These are phyloP conservation scores for Botryotinia narcissicola DNA, from an alignment of 2,329 filamentous ascomycete genomes.

Conservation along the genomic window DNA sequence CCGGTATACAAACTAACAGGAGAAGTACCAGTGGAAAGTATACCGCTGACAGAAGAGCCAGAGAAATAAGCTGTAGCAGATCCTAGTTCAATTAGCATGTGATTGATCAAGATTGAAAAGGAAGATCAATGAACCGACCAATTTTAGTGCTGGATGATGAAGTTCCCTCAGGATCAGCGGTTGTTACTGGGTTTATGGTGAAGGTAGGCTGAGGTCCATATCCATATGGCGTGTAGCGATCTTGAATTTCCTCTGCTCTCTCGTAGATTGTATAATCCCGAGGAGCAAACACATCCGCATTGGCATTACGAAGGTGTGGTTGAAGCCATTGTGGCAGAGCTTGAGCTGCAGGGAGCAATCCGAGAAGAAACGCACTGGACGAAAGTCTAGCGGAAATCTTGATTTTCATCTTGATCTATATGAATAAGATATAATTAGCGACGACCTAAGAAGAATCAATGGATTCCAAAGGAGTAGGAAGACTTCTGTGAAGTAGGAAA, in stretches of 20 bases:
- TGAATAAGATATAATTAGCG: conserved; percentile 2
- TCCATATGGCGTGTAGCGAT: conserved; percentile 32
- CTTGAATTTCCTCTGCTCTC: conserved; percentile 23
- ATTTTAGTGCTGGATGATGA: conserved; percentile 17
- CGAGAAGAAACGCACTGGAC: conserved; percentile 27
- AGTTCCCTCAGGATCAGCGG: conserved; percentile 22
- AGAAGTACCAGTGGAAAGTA: conserved; percentile 7
- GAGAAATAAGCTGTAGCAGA: conserved; percentile 1
- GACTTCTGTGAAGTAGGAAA: background rate
- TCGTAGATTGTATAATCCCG: conserved; percentile 33
- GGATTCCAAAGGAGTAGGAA: background rate
- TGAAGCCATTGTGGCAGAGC: conserved; percentile 33
- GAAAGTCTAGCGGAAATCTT: conserved; percentile 23
- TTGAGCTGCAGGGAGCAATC: conserved; percentile 24
- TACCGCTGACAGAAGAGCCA: conserved; percentile 6
- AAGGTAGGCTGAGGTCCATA: conserved; percentile 33
- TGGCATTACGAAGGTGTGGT: conserved; percentile 24
- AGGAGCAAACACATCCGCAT: conserved; percentile 24
- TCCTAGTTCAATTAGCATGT: conserved; percentile 6
- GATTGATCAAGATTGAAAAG: background rate
- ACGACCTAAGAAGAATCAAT: background rate
- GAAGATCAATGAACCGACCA: background rate
- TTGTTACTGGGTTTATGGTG: conserved; percentile 17
- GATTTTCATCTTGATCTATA: conserved; percentile 34
- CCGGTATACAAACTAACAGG: conserved; percentile 6